Base-by-base conservation (phyloP, 257 asterid genomes). In the Agastache rugosa region DNA sequence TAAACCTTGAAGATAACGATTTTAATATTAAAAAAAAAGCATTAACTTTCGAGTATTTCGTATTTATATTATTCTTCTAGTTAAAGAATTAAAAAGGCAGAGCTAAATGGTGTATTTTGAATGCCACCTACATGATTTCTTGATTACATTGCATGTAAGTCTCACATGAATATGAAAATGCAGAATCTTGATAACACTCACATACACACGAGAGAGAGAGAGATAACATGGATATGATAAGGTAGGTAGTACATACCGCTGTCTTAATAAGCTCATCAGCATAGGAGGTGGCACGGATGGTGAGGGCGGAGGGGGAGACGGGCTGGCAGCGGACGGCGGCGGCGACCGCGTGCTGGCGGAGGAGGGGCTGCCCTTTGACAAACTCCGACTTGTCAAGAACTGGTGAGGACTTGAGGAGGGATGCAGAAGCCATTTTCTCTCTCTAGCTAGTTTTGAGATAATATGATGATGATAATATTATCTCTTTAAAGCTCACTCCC, bases 321-420 rank as follows among this genome's bases (percentile, higher is more conserved):
- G 80, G 81, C 34, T 56, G 73, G 77, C 74, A 29, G 63, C 81
- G 81, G 69, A 72, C 54, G 77, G 77, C 20, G 77, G 72, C 51
- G 59, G 76, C 71, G 14, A 34, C 80, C 17, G 75, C 47, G 12
- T 63, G 67, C 60, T 23, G 77, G 69, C 77, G 81, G 81, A 63
- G 77, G 69, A 77, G 77, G 69, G 77, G 63, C 75, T 76, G 80
- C 2, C 74, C 81, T 54, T 84, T 89, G 1, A 87, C 84, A 68
- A 87, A 87, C 45, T 85, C 90, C 27, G 88, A 71, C 77, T 89
- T 89, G 81, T 89, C 90, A 71, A 87, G 92, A 50, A 86, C 91
- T 8, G 87, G 91, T 31, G 96, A 87, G 17, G 86, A 75, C 80
- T 85, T 89, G 68, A 87, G 91, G 80, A 85, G 84, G 51, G 93